Base-by-base conservation (phyloP, 352 stramenopile species). In the Globisporangium perplexum region DNA sequence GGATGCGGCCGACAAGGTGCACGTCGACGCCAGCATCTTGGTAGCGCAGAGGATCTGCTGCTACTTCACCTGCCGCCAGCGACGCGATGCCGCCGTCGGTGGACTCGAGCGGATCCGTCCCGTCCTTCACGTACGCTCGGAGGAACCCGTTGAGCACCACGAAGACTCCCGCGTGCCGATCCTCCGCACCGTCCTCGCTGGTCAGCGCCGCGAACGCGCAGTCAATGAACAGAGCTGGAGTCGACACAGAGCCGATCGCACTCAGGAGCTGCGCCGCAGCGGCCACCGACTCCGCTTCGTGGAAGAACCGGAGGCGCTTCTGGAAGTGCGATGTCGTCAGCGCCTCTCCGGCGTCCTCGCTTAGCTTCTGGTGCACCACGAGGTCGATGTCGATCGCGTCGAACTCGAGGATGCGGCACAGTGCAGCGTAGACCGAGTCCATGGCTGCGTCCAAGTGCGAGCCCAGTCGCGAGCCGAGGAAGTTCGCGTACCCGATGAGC, bases 351-450 rank as follows among this genome's bases (percentile, higher is more conserved):
- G 17, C 54, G 41, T 54, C 52, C 28, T 50, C 23, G 14, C 49
- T 35, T 7, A 53, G 33, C 28, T 50, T 70, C 48, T 86, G 71
- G 53, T 93, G 64, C 26, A 84, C 67, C 18, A 93, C 56, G 52
- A 95, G 67, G 22, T 90, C 73, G 31, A 86, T 79, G 43, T 95
- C 83, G 53, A 93, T 68, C 12, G 67, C 52, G 41, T 87, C 79
- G 50, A 93, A 78, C 38, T 65, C 69, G 3, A 88, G 31, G 11
- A 93, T 60, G 15, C 63, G 69, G 43, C 59, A 68, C 2, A 93
- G 65, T 6, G 69, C 64, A 1, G 55, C 70, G 55, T 78, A 78
- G 42, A 83, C 77, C 3, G 62, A 66, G 17, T 69, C 49, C 47
- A 93, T 73, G 0, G 60, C 61, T 7, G 68, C 67, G 33, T 93